Base-by-base conservation (phyloP, 805 yeast genomes). In the Zygosaccharomyces pseudorouxii region DNA sequence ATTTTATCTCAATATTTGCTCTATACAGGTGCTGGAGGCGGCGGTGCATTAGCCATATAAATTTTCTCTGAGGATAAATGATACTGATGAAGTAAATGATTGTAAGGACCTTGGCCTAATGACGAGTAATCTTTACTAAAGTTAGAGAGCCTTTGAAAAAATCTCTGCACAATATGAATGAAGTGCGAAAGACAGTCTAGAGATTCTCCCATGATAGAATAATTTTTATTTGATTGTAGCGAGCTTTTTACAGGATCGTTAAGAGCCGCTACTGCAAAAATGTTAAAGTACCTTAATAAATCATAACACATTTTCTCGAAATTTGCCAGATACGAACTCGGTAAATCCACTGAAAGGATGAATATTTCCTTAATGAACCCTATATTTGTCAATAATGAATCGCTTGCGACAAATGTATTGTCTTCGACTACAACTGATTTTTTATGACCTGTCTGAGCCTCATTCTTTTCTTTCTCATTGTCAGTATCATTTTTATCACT, bases 391-490 rank as follows among this genome's bases (percentile, higher is more conserved):
- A 72, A 60, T 5, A 75, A 67, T 0, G 83, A 71, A n/a, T 72
- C 72, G 36, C 85, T 79, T 1, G 83, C 77, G 33, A 80, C 81
- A 56, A 77, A 80, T 0, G 83, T 76, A 47, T 76, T 74, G 36
- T 77, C 80, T 18, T 75, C 79, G 35, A 83, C 76, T 39, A 75
- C 73, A 30, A 69, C 67, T 0, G 75, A 69, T 52, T 71, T 67
- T 46, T 69, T 64, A 38, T 69, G 71, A 5, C 72, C 72, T 10
- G 48, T 46, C 9, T 41, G 46, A 5, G 45, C 39, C 18, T 51
- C 49, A 7, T 48, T 54, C 20, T 50, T 48, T 25, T 25, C 48
- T 20, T 45, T 54, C 20, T 50, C 49, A 16, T 42, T 35, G 22
- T 46, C 47, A n/a, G 38, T 33, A 9, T 46, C 53, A 11, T 49